Percentiles rank a stretch among this genome's conserved stretches.
Conservation (phyloP, 495 filamentous ascomycete species). For the Aspergillus sclerotioniger region DNA sequence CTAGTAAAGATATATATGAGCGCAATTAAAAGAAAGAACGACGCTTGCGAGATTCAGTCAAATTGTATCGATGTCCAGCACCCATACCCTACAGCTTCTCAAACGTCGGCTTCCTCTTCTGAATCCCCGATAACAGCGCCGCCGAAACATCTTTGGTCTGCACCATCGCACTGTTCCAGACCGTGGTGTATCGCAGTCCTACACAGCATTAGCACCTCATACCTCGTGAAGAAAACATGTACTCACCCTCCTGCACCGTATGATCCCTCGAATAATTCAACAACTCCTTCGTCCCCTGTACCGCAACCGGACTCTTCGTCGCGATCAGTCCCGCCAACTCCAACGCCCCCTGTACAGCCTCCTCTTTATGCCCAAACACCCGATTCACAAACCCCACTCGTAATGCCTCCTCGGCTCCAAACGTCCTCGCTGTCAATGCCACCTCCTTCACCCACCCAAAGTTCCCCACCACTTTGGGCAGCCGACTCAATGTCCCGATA, state of each 20-base stretch:
- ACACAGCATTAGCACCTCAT: conserved; percentile 5
- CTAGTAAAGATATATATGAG: too few relatives aligned
- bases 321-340: conserved; percentile 67
- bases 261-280: conserved; percentile 84
- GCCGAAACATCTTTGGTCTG: conserved; percentile 76
- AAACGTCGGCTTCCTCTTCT: conserved; percentile 80
- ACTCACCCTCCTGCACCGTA: conserved; percentile 70
- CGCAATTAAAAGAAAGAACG: too few relatives aligned
- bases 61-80: too few relatives aligned
- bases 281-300: conserved; percentile 90
- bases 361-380: conserved; percentile 66
- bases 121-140: conserved; percentile 71
- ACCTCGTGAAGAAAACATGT: neutral
- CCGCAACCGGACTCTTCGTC: conserved; percentile 84
- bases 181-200: conserved; percentile 76
- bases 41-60: too few relatives aligned
- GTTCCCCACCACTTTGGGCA: conserved; percentile 80
- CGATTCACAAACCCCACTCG: conserved; percentile 79
- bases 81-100: conserved; percentile 71
- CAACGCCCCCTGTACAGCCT: conserved; percentile 59
- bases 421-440: conserved; percentile 71
- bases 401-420: conserved; percentile 75
- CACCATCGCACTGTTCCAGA: conserved; percentile 83
- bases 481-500: conserved; percentile 79
- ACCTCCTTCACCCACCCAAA: conserved; percentile 92